Percentiles rank a stretch among this genome's conserved stretches.
Evolutionary conservation across 176 grass and related monocot species (phyloP).

Genomic region (Zea luxurians): DNA sequence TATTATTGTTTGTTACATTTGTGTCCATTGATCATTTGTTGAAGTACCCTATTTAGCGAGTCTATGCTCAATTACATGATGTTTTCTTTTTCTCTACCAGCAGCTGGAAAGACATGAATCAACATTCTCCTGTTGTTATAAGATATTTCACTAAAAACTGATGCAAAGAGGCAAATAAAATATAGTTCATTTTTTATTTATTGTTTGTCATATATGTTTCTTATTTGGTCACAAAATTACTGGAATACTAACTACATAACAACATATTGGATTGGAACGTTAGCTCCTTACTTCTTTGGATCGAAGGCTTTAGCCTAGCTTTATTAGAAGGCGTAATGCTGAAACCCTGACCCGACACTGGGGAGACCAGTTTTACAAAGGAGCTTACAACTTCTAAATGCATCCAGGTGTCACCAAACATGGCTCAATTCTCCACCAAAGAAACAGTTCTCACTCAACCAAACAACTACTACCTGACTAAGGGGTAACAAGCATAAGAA

Average conservation of each 20-base stretch:
- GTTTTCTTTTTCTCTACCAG: constrained; percentile 37
- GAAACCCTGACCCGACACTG: too few species aligned
- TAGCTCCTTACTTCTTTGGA: not conserved
- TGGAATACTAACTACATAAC: not conserved
- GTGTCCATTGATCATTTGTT: not conserved
- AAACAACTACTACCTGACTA: too few species aligned
- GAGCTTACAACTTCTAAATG: too few species aligned
- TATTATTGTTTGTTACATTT: not conserved
- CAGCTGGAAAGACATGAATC: not conserved
- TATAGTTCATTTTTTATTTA: not conserved
- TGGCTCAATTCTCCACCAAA: too few species aligned
- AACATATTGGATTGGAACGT: not conserved
- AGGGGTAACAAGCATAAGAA: too few species aligned
- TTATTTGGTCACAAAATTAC: not conserved
- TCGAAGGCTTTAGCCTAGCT: too few species aligned
- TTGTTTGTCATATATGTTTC: not conserved
- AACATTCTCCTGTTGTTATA: constrained; percentile 6
- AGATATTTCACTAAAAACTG: not conserved
- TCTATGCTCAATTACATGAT: not conserved
- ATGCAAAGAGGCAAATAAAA: not conserved
- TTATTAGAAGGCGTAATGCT: too few species aligned
- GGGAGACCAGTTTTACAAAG: too few species aligned
- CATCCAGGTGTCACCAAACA: too few species aligned
- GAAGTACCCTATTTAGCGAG: not conserved
- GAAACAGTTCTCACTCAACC: too few species aligned